Percentiles rank a stretch among this genome's conserved stretches.
Evolutionary conservation across 805 yeast species (phyloP).

Genomic region (Candida boidinii): DNA sequence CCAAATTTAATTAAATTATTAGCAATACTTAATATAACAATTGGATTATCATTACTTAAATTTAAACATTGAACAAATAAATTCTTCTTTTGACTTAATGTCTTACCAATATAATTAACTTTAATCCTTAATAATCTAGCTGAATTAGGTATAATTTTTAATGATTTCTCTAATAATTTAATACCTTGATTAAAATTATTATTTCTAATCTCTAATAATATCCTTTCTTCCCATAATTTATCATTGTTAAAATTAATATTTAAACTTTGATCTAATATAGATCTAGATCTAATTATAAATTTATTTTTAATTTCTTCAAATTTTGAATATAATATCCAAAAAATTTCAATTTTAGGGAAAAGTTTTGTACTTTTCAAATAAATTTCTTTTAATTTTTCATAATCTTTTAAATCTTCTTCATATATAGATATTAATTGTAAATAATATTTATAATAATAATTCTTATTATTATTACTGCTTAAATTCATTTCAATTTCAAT

Average conservation of each 20-base stretch:
- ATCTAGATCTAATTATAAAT: constrained; percentile 52
- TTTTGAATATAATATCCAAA: constrained; percentile 51
- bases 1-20: constrained; percentile 58
- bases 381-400: constrained; percentile 35
- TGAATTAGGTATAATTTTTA: constrained; percentile 49
- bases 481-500: constrained; percentile 44
- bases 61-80: constrained; percentile 64
- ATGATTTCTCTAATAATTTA: constrained; percentile 46
- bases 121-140: constrained; percentile 63
- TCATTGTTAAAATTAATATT: constrained; percentile 40
- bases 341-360: constrained; percentile 30
- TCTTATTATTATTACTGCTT: too few species aligned
- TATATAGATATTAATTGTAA: constrained; percentile 56
- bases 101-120: constrained; percentile 34
- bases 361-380: constrained; percentile 39
- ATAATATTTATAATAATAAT: constrained; percentile 41
- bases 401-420: constrained; percentile 22
- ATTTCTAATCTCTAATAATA: constrained; percentile 45
- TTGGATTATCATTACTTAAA: constrained; percentile 50
- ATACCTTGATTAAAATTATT: constrained; percentile 45
- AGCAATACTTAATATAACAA: constrained; percentile 58
- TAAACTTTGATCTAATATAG: constrained; percentile 62
- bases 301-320: constrained; percentile 35
- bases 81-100: constrained; percentile 32
- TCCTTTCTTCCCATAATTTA: constrained; percentile 47